Base-by-base conservation (phyloP, 768 basidiomycete species). In the Auricularia sp. region DNA sequence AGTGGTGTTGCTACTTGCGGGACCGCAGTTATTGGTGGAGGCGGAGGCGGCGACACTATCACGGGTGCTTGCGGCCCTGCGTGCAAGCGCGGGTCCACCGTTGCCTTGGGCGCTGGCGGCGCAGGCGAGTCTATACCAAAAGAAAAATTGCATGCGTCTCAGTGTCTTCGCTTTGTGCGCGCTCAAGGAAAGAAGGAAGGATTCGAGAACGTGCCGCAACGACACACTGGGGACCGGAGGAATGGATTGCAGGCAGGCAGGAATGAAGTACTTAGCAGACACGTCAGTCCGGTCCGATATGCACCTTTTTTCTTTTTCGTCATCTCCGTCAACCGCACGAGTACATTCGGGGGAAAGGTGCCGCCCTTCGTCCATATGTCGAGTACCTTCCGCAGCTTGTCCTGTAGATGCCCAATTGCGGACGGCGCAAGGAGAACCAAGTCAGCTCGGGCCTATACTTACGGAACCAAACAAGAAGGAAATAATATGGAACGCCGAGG, bases 351-450 rank as follows among this genome's bases (percentile, higher is more conserved):
- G 65, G 94, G 88, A 78, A 99, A 99, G 61, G 96, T 96, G 76
- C 81, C 85, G 65, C 86, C 85, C 76, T 95, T 96, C 71, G 82
- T 83, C 96, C 96, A 99, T 72, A 99, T 98, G 78, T 98, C 97
- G 76, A 96, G 85, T 72, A 99, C 87, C 77, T 98, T 98, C 81
- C 89, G 89, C 58, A 91, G 83, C 79, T 99, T 99, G 81, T 97
- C 96, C 95, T 98, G 81, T 76, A 73, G 66, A 62, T 18, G 21
- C 10, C 18, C 18, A 51, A 51, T 6, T 5, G 47, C 1, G 21
- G 59, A 51, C 54, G 45, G 66, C 73, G 67, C 68, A 67, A 77
- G 70, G 72, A 72, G 71, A 45, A 68, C 72, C 75, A 74, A 18
- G 65, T 66, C 54, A 66, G 65, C 62, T 29, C 63, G 36, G 51